phyloP scores from a whole-genome alignment of 352 stramenopile species.

The Globisporangium apiculatum region DNA sequence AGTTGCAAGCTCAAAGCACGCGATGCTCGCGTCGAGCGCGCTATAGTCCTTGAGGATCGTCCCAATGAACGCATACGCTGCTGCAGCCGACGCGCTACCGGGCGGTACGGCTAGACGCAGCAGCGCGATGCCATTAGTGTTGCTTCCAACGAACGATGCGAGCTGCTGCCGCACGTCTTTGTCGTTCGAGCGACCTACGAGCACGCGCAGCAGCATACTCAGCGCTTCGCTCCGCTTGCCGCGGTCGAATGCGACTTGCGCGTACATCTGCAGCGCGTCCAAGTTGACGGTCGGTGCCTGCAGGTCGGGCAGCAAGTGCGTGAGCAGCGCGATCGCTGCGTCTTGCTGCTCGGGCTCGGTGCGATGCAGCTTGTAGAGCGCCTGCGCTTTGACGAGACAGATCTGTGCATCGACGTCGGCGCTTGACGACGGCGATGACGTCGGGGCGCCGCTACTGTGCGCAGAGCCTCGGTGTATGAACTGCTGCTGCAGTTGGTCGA shows the following conservation, averaged over 20 bases:
- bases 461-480: too few species aligned
- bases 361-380: constrained; percentile 33
- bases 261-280: constrained; percentile 61
- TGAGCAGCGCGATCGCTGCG: constrained; percentile 41
- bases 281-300: constrained; percentile 44
- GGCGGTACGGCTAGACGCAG: constrained; percentile 33
- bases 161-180: constrained; percentile 41
- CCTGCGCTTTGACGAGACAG: constrained; percentile 36
- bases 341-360: constrained; percentile 37
- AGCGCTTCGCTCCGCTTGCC: constrained; percentile 54
- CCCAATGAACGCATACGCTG: constrained; percentile 65
- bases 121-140: constrained; percentile 29
- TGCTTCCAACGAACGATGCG: constrained; percentile 28
- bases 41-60: constrained; percentile 72
- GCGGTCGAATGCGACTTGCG: constrained; percentile 49
- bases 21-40: constrained; percentile 37
- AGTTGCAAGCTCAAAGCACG: constrained; percentile 52
- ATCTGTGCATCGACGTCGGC: constrained; percentile 32
- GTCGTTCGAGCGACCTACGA: constrained; percentile 48
- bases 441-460: constrained; percentile 13
- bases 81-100: constrained; percentile 32
- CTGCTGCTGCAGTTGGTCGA: constrained; percentile 36
- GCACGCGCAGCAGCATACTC: constrained; percentile 55
- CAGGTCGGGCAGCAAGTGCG: constrained; percentile 47
- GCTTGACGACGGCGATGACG: constrained; percentile 6